Percentiles rank a stretch among this genome's conserved stretches.
Evolutionary conservation across 163 green algal genomes (phyloP).

Genomic region (Trebouxiophyceae sp.): DNA sequence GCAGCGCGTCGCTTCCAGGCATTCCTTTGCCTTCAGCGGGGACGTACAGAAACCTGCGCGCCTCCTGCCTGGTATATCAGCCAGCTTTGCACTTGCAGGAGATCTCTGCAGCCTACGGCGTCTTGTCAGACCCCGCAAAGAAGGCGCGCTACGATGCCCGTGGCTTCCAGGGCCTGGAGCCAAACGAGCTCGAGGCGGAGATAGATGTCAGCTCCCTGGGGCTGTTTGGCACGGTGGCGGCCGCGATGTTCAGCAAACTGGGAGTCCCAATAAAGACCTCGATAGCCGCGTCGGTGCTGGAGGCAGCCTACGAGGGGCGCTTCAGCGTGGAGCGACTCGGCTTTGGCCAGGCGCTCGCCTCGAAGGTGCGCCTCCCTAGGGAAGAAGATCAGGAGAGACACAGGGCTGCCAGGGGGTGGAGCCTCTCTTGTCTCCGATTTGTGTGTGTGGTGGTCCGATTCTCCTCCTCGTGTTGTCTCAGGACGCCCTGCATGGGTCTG

Average conservation of each 20-base stretch:
- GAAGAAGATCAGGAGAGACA: no score
- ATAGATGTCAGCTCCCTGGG: conserved; percentile 16
- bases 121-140: conserved; percentile 33
- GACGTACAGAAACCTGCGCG: no score
- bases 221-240: conserved; percentile 20
- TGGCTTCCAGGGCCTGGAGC: conserved; percentile 11
- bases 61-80: no score
- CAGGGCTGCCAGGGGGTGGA: no score
- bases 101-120: conserved; percentile 19
- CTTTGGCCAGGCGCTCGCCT: conserved; percentile 7
- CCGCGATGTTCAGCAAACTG: conserved; percentile 31
- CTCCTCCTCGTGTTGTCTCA: no score
- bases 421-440: no score
- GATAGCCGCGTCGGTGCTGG: conserved; percentile 16
- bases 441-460: no score
- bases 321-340: conserved; percentile 1
- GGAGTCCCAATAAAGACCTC: conserved; percentile 34
- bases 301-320: conserved; percentile 12
- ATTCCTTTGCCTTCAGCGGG: no score
- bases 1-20: no score
- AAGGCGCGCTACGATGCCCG: conserved; percentile 24
- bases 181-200: conserved; percentile 19
- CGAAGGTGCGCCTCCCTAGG: conserved; percentile 11
- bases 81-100: no score
- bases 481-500: no score